Evolutionary conservation across 805 yeast species (phyloP), one percentile per base, ranked within the genome.

Genomic region (Spathaspora passalidarum): DNA sequence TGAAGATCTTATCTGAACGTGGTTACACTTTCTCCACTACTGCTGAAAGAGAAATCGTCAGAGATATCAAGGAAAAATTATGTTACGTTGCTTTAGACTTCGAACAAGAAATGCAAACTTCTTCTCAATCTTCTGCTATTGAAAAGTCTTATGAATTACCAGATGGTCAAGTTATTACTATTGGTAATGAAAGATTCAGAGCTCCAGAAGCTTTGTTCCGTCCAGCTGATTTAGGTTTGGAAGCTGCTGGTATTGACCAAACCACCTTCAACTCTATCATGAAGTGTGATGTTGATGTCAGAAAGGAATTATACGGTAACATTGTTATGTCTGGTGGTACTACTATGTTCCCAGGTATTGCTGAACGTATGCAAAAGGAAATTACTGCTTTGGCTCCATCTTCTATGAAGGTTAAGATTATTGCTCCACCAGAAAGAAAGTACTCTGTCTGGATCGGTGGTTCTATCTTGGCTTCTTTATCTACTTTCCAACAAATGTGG

Each of bases 401-500:
- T 61, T 89, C 97, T 53, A 94, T 94, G 97, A 94, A 94, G 90
- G 96, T 94, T 69, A 94, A 94, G 87, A 91, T 94, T 72, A 87
- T 87, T 72, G 99, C 99, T 72, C 97, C 98, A 61, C 98, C 98
- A 60, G 99, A 94, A 79, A 86, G 99, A 79, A 94, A 94, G 79
- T 94, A 88, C 87, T 88, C 96, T 66, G 97, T 91, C 79, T 94
- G 99, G 99, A 94, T 94, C 59, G 99, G 99, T 84, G 99, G 99
- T 80, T 94, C 98, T 63, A 94, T 94, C 69, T 85, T 94, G 76
- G 97, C 99, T 59, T 90, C 97, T 51, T 85, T 94, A 73, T 88
- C 97, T 55, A 94, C 99, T 74, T 94, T 94, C 97, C 98, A 94
- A 84, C 98, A 94, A 80, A 92, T 94, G 98, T 94, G 99, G 99